A percentile compares a stretch with the other conserved stretches of the same genome.
These are phyloP conservation scores for Haematococcus lacustris DNA, from an alignment of 139 green algal genomes.

Conservation along the genomic window DNA sequence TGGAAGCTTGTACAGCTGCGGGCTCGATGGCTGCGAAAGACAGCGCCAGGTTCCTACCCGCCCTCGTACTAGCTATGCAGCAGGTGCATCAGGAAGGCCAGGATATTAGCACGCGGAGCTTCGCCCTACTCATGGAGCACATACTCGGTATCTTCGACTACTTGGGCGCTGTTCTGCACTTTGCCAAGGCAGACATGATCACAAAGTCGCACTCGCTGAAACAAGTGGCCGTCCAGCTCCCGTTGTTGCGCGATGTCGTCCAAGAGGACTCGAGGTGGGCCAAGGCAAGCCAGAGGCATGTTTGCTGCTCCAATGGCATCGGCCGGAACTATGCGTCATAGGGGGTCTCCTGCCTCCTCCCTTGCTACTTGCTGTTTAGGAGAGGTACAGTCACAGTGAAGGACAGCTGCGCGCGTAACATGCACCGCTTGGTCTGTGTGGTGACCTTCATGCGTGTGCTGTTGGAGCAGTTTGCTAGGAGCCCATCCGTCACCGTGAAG, in stretches of 20 bases:
- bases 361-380: conserved; percentile 8
- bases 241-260: conserved; percentile 16
- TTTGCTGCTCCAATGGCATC: neutral
- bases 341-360: neutral
- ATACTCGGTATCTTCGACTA: conserved; percentile 2
- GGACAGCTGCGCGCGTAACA: conserved; percentile 41
- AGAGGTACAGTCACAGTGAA: conserved; percentile 15
- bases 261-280: no score
- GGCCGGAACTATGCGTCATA: neutral
- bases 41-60: no score
- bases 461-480: conserved; percentile 23
- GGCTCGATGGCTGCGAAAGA: neutral
- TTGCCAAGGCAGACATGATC: conserved; percentile 28
- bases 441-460: conserved; percentile 37
- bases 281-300: no score
- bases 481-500: conserved; percentile 20
- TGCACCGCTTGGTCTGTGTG: conserved; percentile 38
- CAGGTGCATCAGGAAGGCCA: neutral
- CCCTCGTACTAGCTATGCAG: no score
- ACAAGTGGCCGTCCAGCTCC: conserved; percentile 3
- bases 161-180: conserved; percentile 7
- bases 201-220: conserved; percentile 19
- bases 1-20: no score
- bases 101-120: neutral
- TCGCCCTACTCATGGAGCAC: neutral